Evolutionary conservation across 345 rosid genomes (phyloP), one percentile per base, ranked within the genome.

Genomic region (Hypericum perforatum): DNA sequence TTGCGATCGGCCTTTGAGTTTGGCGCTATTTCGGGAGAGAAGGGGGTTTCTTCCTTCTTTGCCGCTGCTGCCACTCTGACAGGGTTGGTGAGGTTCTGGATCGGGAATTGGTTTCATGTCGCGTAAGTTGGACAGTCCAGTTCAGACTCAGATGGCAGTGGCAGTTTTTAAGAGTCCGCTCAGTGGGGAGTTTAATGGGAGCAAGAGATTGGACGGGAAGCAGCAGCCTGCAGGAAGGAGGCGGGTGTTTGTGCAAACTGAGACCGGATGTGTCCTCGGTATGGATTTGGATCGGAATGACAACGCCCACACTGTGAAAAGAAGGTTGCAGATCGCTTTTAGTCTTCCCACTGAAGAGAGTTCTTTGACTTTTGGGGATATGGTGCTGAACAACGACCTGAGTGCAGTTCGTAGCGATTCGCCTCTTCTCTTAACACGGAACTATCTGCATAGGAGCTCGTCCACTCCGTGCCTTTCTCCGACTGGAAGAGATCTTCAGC

Each of bases 391-490:
- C 47, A 86, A 94, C 45, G 99, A 94, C 41, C 82, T 94, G 11
- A 89, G 95, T 65, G 89, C 82, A 6, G 85, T 94, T 58, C 85
- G 94, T 57, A 81, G 80, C 7, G 97, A 80, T 70, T 84, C 92
- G 5, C 95, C 95, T 0, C 89, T 94, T 54, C 94, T 94, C 15
- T 76, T 94, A 48, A 86, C 85, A 10, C 73, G 99, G 43, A 86
- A 82, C 56, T 66, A 56, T 46, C 55, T 94, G 67, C 99, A 94
- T 53, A 69, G 97, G 61, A 94, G 99, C 79, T 86, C 91, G 11
- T 89, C 97, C 0, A 94, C 99, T 63, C 99, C 97, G 11, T 94
- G 99, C 70, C 95, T 94, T 60, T 94, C 95, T 0, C 99, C 99
- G 5, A 75, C 82, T 6, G 95, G 95, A 49, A 86, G 58, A 58